A percentile compares a stretch with the other conserved stretches of the same genome.
Evolutionary conservation across 2,329 filamentous ascomycete genomes (phyloP).

Genomic region (Cordyceps javanica): DNA sequence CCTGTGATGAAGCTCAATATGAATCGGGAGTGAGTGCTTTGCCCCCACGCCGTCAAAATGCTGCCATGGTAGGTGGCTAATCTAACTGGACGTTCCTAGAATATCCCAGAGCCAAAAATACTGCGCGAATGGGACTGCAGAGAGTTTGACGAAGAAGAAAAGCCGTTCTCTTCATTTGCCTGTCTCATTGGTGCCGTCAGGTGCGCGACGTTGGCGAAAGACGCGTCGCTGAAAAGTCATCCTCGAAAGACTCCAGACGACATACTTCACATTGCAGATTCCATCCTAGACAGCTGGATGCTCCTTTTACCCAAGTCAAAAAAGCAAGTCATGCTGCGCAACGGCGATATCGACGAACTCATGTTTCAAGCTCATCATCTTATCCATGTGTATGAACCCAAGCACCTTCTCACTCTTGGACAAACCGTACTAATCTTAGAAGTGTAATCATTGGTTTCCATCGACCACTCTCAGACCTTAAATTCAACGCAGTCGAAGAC

Average conservation of each 20-base stretch:
- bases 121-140: slow-evolving; percentile 57
- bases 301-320: slow-evolving; percentile 29
- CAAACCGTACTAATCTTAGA: neutral
- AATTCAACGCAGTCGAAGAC: slow-evolving; percentile 31
- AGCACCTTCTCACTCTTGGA: neutral
- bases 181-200: slow-evolving; percentile 61
- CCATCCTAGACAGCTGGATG: slow-evolving; percentile 31
- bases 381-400: slow-evolving; percentile 20
- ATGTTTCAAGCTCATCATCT: slow-evolving; percentile 24
- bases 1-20: slow-evolving; percentile 58
- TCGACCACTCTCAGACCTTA: slow-evolving; percentile 32
- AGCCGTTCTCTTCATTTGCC: slow-evolving; percentile 57
- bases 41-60: neutral
- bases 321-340: slow-evolving; percentile 25
- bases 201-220: slow-evolving; percentile 22
- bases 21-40: slow-evolving; percentile 29
- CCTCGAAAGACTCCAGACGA: slow-evolving; percentile 21
- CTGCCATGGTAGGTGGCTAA: neutral
- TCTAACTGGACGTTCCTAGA: neutral
- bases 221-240: slow-evolving; percentile 17
- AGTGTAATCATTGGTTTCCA: slow-evolving; percentile 31
- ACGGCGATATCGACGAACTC: slow-evolving; percentile 25
- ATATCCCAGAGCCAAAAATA: slow-evolving; percentile 30
- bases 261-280: slow-evolving; percentile 29
- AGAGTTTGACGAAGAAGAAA: slow-evolving; percentile 49